Evolutionary conservation across 192 early-diverging fungal species (phyloP), one percentile per base, ranked within the genome.

Genomic region (Piromyces finnis): DNA sequence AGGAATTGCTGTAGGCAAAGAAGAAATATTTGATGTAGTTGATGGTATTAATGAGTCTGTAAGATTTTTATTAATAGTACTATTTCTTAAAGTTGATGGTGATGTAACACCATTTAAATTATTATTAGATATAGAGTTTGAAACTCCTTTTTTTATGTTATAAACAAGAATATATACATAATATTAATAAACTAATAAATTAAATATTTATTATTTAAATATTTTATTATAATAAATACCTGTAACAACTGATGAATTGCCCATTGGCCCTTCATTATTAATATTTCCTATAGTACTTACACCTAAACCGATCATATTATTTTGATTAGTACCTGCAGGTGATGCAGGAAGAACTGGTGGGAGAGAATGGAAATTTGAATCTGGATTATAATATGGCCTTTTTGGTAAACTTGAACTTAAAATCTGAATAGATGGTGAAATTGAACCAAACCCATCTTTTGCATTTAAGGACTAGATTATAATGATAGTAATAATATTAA

Each of bases 381-480:
- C 79, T 11, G 30, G 27, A 27, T 30, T 29, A 30, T 78, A 78
- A 79, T 81, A 80, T 28, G 83, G 83, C 36, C 78, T 82, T 29
- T 84, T 84, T 16, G 91, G 91, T 80, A 92, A 80, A 82, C 87
- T 89, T n/a, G 90, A 90, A 79, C 78, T 79, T 32, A 88, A 79
- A 28, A 88, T 77, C 35, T 86, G 82, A 77, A 88, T 88, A 28
- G 81, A 81, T 68, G 84, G 81, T 6, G 27, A 36, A 29, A 30
- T 78, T 37, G 30, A 39, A 13, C 81, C 39, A 80, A 78, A 80
- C 5, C 35, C 78, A 79, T 80, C 51, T 68, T 68, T 68, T 9
- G 51, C 22, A 68, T 68, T 68, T 68, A 68, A n/a, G 9, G 51
- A 68, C 51, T 68, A 68, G 0, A 51, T 51, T n/a, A n/a, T n/a